Evolutionary conservation across 768 basidiomycete species (phyloP), one percentile per base, ranked within the genome.

Genomic region (Kwoniella dendrophila): DNA sequence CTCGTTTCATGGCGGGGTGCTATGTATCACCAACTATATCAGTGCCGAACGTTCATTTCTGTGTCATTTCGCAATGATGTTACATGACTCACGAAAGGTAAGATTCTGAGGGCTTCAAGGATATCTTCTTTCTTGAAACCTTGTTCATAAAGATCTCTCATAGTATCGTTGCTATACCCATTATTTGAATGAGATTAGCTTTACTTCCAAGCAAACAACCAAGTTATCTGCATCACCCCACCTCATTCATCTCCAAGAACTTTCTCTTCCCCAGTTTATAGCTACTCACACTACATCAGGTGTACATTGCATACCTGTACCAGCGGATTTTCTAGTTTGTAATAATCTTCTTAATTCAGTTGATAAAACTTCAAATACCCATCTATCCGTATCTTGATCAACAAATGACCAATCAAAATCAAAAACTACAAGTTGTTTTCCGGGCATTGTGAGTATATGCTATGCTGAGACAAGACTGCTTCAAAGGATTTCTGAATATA

Each of bases 1-100:
- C 92, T 22, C 94, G 89, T 62, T 86, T 83, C 92, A 97, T 96
- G 4, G 93, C 96, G 3, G 96, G 96, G 76, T 99, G 96, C 95
- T 99, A 74, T 3, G 53, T 26, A 30, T 6, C 20, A 12, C 12
- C 22, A n/a, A 30, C n/a, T 27, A 24, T 1, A 14, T 24, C 20
- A 44, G 20, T 40, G 12, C 16, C 32, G 10, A 56, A 29, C 20
- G 16, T 36, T 38, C 36, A 18, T 18, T 38, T 18, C 36, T 8
- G 36, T 38, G 8, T 8, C 18, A 18, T 8, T 38, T 18, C 36
- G 18, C 36, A 38, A 18, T 38, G 36, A 8, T 38, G n/a, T n/a
- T n/a, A 20, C 41, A n/a, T 10, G 20, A 80, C 90, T 68, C 62
- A 95, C 96, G 71, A 94, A 90, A 2, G 96, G 96, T 82, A 95